These are phyloP conservation scores for Catharanthus roseus DNA, from an alignment of 257 asterid species.

Conservation along the genomic window DNA sequence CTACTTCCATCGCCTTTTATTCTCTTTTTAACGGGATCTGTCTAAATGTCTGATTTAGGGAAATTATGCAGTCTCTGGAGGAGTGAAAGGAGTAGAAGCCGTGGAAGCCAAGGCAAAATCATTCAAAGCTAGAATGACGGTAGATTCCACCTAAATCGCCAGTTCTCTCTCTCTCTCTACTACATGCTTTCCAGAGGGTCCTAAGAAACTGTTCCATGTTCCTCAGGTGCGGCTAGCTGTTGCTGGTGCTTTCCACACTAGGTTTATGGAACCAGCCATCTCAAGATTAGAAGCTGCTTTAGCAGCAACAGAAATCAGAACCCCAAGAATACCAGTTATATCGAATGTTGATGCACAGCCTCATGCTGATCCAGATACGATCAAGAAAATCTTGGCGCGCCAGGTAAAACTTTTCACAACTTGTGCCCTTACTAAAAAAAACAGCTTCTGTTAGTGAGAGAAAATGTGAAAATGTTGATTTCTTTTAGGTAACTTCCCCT, in stretches of 20 bases:
- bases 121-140: constrained; percentile 96
- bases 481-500: constrained; percentile 40
- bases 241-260: constrained; percentile 95
- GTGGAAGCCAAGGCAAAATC: constrained; percentile 95
- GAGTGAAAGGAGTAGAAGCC: constrained; percentile 94
- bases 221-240: constrained; percentile 85
- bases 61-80: constrained; percentile 97
- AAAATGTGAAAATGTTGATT: constrained; percentile 23
- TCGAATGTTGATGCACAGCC: constrained; percentile 93
- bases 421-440: neutral
- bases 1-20: neutral
- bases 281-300: constrained; percentile 80
- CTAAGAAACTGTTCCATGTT: constrained; percentile 8
- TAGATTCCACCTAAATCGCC: constrained; percentile 18
- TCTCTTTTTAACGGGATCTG: neutral
- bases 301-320: constrained; percentile 64
- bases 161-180: neutral
- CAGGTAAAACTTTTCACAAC: constrained; percentile 44
- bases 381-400: constrained; percentile 75
- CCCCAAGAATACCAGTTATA: constrained; percentile 86
- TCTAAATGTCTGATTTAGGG: constrained; percentile 44
- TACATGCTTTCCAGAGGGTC: neutral
- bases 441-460: constrained; percentile 44
- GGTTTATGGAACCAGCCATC: constrained; percentile 95
- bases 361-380: constrained; percentile 48